These are phyloP conservation scores for Ogataea haglerorum DNA, from an alignment of 805 yeast genomes.

Conservation along the genomic window DNA sequence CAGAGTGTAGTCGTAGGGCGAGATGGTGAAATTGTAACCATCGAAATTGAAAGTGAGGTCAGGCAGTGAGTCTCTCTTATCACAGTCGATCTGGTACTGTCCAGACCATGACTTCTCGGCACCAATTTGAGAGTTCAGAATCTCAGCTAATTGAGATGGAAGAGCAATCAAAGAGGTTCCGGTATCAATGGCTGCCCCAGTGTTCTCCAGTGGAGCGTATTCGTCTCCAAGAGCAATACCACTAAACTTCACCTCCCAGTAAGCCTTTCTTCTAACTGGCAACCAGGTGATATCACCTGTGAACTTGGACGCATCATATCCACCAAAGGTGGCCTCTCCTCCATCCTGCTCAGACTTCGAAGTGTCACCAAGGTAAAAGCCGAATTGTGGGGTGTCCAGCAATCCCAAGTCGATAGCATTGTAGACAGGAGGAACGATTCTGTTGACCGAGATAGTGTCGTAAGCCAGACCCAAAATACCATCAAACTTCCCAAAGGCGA, in stretches of 20 bases:
- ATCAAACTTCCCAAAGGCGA: conserved; percentile 98
- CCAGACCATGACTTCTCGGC: conserved; percentile 98
- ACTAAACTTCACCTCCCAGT: conserved; percentile 97
- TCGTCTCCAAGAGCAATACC: conserved; percentile 91
- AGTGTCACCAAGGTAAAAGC: conserved; percentile 85
- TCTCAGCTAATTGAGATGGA: conserved; percentile 94
- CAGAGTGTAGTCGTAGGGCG: conserved; percentile 88
- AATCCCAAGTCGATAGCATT: conserved; percentile 80
- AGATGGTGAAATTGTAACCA: conserved; percentile 87
- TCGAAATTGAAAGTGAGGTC: conserved; percentile 86
- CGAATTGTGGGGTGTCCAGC: conserved; percentile 79
- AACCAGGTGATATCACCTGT: conserved; percentile 88
- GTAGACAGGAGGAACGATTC: conserved; percentile 90
- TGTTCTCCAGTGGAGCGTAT: conserved; percentile 71
- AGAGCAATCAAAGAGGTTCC: conserved; percentile 95
- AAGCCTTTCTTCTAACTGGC: conserved; percentile 98
- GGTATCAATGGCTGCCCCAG: conserved; percentile 98
- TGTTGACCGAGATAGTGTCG: conserved; percentile 84
- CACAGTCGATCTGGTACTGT: conserved; percentile 93
- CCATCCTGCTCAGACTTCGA: conserved; percentile 65
- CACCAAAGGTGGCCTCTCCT: conserved; percentile 95
- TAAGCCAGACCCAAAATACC: conserved; percentile 96
- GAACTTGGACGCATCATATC: conserved; percentile 73
- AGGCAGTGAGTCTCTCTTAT: conserved; percentile 75
- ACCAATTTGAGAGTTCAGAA: conserved; percentile 91